Conservation (phyloP, 305 asterid genomes). For the Vinca major region DNA sequence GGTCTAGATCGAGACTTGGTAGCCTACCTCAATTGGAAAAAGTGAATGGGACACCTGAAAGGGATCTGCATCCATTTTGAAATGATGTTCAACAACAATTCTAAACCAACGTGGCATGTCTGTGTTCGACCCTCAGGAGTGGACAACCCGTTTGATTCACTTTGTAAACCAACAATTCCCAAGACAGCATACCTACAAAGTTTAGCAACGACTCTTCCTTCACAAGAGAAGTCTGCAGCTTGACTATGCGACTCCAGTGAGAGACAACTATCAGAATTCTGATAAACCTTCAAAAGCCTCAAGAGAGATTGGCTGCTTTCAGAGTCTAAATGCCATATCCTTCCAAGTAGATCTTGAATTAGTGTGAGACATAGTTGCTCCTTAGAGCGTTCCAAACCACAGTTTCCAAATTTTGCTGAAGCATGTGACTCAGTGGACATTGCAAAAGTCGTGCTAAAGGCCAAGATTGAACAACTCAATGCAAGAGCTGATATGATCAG, state of each 20-base stretch:
- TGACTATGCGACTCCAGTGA: slow-evolving; percentile 28
- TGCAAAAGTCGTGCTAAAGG: slow-evolving; percentile 60
- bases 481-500: slow-evolving; percentile 53
- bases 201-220: slow-evolving; percentile 35
- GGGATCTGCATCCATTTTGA: slow-evolving; percentile 52
- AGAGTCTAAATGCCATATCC: slow-evolving; percentile 36
- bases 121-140: slow-evolving; percentile 24
- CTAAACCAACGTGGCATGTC: slow-evolving; percentile 28
- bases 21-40: slow-evolving; percentile 59
- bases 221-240: slow-evolving; percentile 26
- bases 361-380: slow-evolving; percentile 35
- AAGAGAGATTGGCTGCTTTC: slow-evolving; percentile 39
- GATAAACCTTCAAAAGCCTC: slow-evolving; percentile 40
- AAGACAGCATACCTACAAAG: slow-evolving; percentile 47
- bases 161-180: slow-evolving; percentile 39
- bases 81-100: slow-evolving; percentile 39
- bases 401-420: slow-evolving; percentile 22
- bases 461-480: slow-evolving; percentile 71
- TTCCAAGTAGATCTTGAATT: slow-evolving; percentile 50
- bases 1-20: background rate
- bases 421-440: slow-evolving; percentile 31
- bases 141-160: slow-evolving; percentile 21
- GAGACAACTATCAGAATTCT: slow-evolving; percentile 22
- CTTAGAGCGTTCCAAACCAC: slow-evolving; percentile 22
- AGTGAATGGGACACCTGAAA: slow-evolving; percentile 50